phyloP scores from a whole-genome alignment of 2,329 filamentous ascomycete genomes.

The Alternaria atra region DNA sequence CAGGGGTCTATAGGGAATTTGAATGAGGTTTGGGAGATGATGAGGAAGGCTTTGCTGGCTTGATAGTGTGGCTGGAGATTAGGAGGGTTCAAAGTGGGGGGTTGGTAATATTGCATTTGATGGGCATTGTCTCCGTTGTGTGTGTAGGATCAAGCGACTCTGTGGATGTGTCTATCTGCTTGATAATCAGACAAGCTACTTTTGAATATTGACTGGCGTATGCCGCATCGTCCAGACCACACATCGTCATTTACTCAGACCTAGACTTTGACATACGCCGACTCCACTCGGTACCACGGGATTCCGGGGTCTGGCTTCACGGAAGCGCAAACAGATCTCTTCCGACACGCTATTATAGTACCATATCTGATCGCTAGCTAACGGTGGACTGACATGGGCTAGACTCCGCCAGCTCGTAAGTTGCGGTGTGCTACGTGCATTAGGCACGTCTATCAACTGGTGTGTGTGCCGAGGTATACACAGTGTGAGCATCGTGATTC shows the following conservation, averaged over 20 bases:
- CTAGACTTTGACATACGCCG: not conserved
- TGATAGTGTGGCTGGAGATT: not conserved
- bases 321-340: not conserved
- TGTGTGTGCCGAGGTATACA: not conserved
- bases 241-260: not conserved
- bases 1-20: conserved; percentile 19
- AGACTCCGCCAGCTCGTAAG: not conserved
- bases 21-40: conserved; percentile 8
- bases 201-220: not conserved
- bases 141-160: not conserved
- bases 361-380: not conserved
- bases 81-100: not conserved
- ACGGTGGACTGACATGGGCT: not conserved
- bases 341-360: not conserved
- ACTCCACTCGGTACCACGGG: not conserved
- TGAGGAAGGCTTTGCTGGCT: conserved; percentile 10
- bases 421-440: not conserved
- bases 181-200: not conserved
- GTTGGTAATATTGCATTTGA: not conserved
- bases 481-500: not conserved
- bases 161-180: not conserved
- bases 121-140: not conserved
- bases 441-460: not conserved
- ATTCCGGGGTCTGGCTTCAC: not conserved
- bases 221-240: not conserved